Conservation (phyloP, 345 rosid species). For the Gossypium ekmanianum region DNA sequence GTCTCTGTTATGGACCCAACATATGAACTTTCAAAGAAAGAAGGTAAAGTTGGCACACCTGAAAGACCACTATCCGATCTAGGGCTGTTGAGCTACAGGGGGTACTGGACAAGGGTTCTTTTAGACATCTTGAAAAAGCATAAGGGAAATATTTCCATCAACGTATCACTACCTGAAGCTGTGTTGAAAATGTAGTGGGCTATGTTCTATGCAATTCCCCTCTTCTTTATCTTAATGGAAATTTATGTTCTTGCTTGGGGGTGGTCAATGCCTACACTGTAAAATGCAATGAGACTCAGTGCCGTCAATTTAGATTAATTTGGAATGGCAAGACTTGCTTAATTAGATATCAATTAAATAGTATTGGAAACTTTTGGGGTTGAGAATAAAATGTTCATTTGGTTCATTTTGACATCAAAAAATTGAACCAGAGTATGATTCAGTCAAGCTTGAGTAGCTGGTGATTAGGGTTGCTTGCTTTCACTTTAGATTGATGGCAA, state of each 20-base stretch:
- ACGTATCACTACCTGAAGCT: constrained; percentile 41
- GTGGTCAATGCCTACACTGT: neutral
- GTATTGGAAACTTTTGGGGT: too few relatives aligned
- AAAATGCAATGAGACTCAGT: neutral
- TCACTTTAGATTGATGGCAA: too few relatives aligned
- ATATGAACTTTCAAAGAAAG: constrained; percentile 97
- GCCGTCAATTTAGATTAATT: too few relatives aligned
- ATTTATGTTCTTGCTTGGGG: neutral
- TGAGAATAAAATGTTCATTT: too few relatives aligned
- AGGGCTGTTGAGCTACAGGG: constrained; percentile 91
- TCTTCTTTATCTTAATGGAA: neutral
- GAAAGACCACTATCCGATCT: constrained; percentile 48
- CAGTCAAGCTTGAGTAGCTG: too few relatives aligned
- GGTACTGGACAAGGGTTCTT: constrained; percentile 93
- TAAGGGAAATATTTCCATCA: constrained; percentile 96
- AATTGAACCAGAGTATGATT: too few relatives aligned
- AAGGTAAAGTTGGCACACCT: constrained; percentile 87
- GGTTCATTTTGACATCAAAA: too few relatives aligned
- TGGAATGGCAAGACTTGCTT: too few relatives aligned
- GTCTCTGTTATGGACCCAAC: constrained; percentile 39
- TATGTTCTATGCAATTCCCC: neutral
- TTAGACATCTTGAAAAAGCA: constrained; percentile 95
- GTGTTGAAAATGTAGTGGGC: neutral
- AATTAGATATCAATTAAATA: too few relatives aligned
- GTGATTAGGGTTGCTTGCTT: too few relatives aligned